A percentile compares a stretch with the other conserved stretches of the same genome.
These are phyloP conservation scores for Pyricularia grisea DNA, from an alignment of 2,329 filamentous ascomycete genomes.

Conservation along the genomic window DNA sequence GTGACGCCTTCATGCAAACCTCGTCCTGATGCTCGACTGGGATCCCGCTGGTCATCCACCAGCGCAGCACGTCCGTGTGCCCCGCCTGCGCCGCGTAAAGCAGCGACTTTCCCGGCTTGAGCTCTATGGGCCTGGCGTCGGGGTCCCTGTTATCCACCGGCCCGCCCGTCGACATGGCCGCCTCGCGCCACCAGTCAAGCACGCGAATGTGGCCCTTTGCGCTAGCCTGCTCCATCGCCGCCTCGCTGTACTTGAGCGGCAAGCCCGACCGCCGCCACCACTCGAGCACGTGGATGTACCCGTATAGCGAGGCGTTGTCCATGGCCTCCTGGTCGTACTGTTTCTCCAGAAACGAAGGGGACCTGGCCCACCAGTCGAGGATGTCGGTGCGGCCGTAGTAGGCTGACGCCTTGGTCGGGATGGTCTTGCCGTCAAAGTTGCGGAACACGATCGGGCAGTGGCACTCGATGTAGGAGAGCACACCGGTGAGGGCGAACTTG, in stretches of 20 bases:
- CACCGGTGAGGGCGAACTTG: constrained; percentile 75
- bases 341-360: constrained; percentile 72
- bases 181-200: constrained; percentile 86
- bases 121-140: constrained; percentile 34
- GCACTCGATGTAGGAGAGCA: constrained; percentile 59
- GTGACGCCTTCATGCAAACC: constrained; percentile 75
- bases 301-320: constrained; percentile 77
- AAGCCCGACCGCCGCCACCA: constrained; percentile 76
- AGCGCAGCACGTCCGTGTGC: constrained; percentile 65
- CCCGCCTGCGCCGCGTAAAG: constrained; percentile 78
- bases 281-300: constrained; percentile 79
- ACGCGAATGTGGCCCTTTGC: constrained; percentile 77
- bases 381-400: constrained; percentile 80
- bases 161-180: constrained; percentile 24
- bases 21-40: constrained; percentile 71
- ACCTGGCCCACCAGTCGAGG: constrained; percentile 84
- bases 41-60: constrained; percentile 81
- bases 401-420: constrained; percentile 80
- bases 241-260: constrained; percentile 75
- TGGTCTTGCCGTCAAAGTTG: constrained; percentile 73
- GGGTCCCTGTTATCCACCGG: background rate
- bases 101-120: constrained; percentile 79
- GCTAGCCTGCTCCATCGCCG: constrained; percentile 79
- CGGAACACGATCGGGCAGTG: constrained; percentile 68
- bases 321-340: constrained; percentile 80